Base-by-base conservation (phyloP, 768 basidiomycete genomes). In the Glaciozyma martinii region DNA sequence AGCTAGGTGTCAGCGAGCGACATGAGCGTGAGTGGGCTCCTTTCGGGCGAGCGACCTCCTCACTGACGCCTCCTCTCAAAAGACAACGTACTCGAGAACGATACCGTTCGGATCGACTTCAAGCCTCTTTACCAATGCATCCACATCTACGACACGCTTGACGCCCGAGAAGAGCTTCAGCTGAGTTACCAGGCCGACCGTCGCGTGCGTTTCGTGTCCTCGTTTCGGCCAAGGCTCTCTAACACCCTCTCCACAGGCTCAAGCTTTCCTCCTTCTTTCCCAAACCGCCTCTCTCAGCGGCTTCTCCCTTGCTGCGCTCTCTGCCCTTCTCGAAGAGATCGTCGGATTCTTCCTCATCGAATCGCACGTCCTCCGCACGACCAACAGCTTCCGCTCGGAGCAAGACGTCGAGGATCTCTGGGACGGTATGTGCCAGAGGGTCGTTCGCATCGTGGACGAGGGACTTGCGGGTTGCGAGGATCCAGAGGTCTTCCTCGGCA, bases 301-400 rank as follows among this genome's bases (percentile, higher is more conserved):
- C 5, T 74, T 75, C 63, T 76, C 74, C 30, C 65, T 75, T 49
- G 33, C 75, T 10, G 74, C 86, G 5, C 82, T 98, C 7, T 80
- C 86, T 1, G 75, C 82, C n/a, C 79, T 98, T 27, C 87, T 89
- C 30, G 88, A 94, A 75, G 90, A 97, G 77, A 89, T 98, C 67
- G 87, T 91, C 44, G 95, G 95, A 0, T 99, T 95, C 77, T 99
- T 98, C 78, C 91, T 99, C 63, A 86, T 98, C 69, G 95, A 99
- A 77, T 86, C 84, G 1, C 86, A 94, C 74, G 92, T 99, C 1
- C 82, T 97, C 10, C 84, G 86, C 70, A 90, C 90, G 0, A 90
- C 92, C 15, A 85, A 86, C 47, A 65, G 57, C 27, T 99, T 99
- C 78, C 84, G 95, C n/a, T 89, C 88, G 21, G 82, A 86, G 70